Evolutionary conservation across 140 eudicot genomes (phyloP).

Genomic region (Oenanthe javanica): DNA sequence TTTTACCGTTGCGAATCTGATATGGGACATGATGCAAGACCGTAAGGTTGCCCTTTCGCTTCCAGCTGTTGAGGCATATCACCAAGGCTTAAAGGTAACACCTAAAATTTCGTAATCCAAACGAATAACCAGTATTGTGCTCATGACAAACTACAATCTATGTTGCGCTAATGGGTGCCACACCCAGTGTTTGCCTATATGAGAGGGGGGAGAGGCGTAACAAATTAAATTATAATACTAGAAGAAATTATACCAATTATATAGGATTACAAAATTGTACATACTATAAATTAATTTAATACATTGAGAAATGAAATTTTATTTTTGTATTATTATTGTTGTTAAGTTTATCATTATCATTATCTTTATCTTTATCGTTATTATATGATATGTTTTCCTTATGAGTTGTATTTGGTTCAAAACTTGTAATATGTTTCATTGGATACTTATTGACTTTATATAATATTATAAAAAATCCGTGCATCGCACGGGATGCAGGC

Average conservation of each 20-base stretch:
- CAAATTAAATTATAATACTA: too few species aligned
- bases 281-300: neutral
- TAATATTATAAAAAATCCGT: neutral
- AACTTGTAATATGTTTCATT: neutral
- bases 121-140: neutral
- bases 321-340: too few species aligned
- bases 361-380: too few species aligned
- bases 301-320: neutral
- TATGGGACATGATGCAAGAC: conserved; percentile 89
- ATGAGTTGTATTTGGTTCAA: neutral
- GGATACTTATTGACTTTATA: neutral
- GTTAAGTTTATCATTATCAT: too few species aligned
- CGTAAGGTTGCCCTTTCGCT: conserved; percentile 44
- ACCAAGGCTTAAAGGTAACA: conserved; percentile 69
- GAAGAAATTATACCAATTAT: neutral
- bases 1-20: conserved; percentile 62
- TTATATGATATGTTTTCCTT: neutral
- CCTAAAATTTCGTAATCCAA: neutral
- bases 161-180: neutral
- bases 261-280: neutral
- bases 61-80: conserved; percentile 78
- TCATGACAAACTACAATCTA: neutral
- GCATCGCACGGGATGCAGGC: too few species aligned
- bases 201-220: neutral
- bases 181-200: neutral